phyloP scores from a whole-genome alignment of 148 eudicot species.

The Arbutus unedo region DNA sequence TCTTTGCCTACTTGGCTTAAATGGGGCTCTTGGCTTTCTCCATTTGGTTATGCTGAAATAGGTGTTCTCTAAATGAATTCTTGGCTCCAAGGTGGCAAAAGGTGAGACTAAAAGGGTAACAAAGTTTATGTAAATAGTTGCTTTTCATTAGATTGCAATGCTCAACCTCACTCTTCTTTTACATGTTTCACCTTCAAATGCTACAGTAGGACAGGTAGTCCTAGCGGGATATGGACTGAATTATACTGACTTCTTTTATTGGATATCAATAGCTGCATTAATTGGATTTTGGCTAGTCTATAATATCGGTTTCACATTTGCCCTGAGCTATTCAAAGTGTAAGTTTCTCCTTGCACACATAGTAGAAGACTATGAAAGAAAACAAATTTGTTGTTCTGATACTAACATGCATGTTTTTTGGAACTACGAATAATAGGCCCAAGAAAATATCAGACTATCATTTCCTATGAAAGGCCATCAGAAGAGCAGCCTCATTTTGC shows the following conservation, averaged over 20 bases:
- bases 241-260: conserved; percentile 32
- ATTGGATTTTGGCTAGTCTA: conserved; percentile 33
- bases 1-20: conserved; percentile 65
- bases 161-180: neutral
- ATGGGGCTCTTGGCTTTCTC: conserved; percentile 79
- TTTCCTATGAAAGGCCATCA: conserved; percentile 36
- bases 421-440: conserved; percentile 25
- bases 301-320: conserved; percentile 30
- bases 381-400: neutral
- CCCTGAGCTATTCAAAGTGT: conserved; percentile 35
- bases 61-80: conserved; percentile 70
- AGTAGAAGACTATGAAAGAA: neutral
- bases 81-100: conserved; percentile 66
- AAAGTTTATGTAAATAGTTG: neutral
- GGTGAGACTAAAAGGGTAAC: conserved; percentile 20
- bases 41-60: conserved; percentile 62
- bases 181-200: conserved; percentile 13
- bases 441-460: conserved; percentile 34
- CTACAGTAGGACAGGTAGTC: conserved; percentile 31
- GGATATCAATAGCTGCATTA: conserved; percentile 47
- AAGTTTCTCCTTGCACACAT: conserved; percentile 15
- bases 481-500: neutral
- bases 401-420: neutral
- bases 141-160: neutral
- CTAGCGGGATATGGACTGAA: conserved; percentile 33